Conservation (phyloP, 208 protist species). For the Perkinsela sp. region DNA sequence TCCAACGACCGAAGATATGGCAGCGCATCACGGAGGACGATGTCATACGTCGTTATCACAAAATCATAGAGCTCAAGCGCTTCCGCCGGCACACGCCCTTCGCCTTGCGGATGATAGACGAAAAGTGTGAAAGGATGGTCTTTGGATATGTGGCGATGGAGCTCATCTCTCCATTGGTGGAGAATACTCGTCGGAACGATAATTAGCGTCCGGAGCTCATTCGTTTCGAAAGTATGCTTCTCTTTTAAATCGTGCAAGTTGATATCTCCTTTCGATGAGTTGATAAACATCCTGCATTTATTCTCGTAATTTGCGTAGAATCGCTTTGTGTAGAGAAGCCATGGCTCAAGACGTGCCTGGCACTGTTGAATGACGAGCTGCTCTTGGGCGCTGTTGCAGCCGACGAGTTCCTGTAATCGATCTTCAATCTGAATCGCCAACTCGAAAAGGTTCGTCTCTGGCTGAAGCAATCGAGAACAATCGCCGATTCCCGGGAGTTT, state of each 20-base stretch:
- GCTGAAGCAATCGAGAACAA: neutral
- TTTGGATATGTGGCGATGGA: conserved; percentile 31
- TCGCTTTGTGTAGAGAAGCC: neutral
- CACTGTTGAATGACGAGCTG: neutral
- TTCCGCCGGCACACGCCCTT: conserved; percentile 23
- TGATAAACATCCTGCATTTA: neutral
- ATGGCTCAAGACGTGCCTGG: neutral
- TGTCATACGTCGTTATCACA: conserved; percentile 70
- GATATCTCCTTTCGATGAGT: neutral
- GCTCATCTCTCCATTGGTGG: conserved; percentile 65
- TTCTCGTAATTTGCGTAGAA: neutral
- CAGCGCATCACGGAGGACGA: conserved; percentile 7
- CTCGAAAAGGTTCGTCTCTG: neutral
- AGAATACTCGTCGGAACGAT: conserved; percentile 64
- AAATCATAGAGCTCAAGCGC: conserved; percentile 51
- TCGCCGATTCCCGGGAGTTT: neutral
- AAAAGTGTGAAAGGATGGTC: conserved; percentile 18
- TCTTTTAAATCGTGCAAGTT: conserved; percentile 13
- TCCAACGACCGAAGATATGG: neutral
- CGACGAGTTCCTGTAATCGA: neutral
- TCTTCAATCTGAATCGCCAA: neutral
- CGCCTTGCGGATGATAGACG: conserved; percentile 43
- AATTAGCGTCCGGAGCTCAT: conserved; percentile 60
- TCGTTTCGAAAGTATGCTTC: conserved; percentile 7
- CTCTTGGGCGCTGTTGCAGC: neutral